Evolutionary conservation across 371 early-diverging fungal species (phyloP).

Genomic region (Coemansia sp.): DNA sequence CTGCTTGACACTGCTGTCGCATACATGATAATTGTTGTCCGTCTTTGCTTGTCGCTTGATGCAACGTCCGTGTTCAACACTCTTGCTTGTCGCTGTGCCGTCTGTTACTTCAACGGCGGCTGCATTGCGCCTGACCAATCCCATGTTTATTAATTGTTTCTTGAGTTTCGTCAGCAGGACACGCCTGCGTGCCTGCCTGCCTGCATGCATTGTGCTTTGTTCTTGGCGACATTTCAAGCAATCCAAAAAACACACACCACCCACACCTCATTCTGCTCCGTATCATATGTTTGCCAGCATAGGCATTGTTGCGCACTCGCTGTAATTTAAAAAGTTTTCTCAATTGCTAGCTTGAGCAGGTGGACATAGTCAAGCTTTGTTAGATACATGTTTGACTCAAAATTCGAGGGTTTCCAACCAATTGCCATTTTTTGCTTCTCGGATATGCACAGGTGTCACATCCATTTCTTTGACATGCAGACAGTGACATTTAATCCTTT

Average conservation of each 20-base stretch:
- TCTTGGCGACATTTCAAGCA: not conserved
- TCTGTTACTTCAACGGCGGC: not conserved
- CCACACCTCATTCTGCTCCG: not conserved
- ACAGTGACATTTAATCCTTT: too few species aligned
- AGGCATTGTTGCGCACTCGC: not conserved
- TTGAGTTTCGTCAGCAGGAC: not conserved
- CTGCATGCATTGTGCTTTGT: constrained; percentile 7
- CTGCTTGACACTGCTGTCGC: not conserved
- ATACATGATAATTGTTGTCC: constrained; percentile 3
- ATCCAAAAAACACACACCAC: not conserved
- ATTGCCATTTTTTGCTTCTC: too few species aligned
- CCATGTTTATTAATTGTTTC: not conserved
- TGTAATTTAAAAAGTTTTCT: not conserved
- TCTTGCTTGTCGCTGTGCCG: not conserved
- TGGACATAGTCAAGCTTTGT: not conserved
- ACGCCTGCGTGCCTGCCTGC: constrained; percentile 3
- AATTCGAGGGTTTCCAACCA: too few species aligned
- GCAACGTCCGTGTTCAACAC: not conserved
- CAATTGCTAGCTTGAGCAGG: not conserved
- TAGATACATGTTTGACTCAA: not conserved
- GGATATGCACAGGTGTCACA: too few species aligned
- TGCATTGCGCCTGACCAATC: constrained; percentile 1
- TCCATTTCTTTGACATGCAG: too few species aligned
- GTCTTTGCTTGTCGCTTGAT: not conserved
- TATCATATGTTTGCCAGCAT: not conserved